Conservation (phyloP, 2,329 filamentous ascomycete genomes). For the Aaosphaeria arxii region DNA sequence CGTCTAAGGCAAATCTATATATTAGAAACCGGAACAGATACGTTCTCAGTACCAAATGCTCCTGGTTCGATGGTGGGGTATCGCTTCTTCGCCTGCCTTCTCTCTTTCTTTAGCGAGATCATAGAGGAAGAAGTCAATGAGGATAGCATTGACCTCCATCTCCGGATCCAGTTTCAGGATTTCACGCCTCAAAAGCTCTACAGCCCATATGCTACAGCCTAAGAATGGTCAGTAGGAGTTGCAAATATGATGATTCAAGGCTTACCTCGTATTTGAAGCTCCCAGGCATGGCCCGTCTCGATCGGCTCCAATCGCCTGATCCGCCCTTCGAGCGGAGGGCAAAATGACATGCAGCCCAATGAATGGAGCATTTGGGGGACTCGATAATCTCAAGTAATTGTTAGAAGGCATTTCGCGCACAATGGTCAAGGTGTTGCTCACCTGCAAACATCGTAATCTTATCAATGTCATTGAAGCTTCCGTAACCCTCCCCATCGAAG, state of each 20-base stretch:
- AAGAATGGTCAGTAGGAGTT: not conserved
- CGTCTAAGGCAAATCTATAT: no score
- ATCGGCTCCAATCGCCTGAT: constrained; percentile 66
- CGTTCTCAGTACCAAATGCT: constrained; percentile 84
- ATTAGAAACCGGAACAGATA: not conserved
- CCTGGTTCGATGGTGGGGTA: constrained; percentile 84
- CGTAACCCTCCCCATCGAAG: constrained; percentile 77
- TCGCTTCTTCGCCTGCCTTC: constrained; percentile 35
- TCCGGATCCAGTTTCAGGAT: constrained; percentile 73
- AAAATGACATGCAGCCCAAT: constrained; percentile 79
- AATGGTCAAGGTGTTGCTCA: constrained; percentile 22
- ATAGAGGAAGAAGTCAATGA: constrained; percentile 97
- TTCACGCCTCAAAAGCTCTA: constrained; percentile 81
- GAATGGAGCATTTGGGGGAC: constrained; percentile 89
- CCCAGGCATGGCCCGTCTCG: constrained; percentile 71
- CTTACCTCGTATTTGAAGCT: constrained; percentile 80
- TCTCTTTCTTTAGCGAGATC: constrained; percentile 90
- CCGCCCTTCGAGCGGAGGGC: constrained; percentile 70
- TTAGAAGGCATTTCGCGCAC: not conserved
- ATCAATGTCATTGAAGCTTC: constrained; percentile 84
- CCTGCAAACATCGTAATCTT: constrained; percentile 96
- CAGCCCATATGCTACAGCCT: constrained; percentile 94
- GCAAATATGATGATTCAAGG: constrained; percentile 1
- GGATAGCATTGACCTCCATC: constrained; percentile 72
- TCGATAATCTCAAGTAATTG: constrained; percentile 67